A percentile compares a stretch with the other conserved stretches of the same genome.
Conservation (phyloP, 306 rosid species). For the Vigna radiata region DNA sequence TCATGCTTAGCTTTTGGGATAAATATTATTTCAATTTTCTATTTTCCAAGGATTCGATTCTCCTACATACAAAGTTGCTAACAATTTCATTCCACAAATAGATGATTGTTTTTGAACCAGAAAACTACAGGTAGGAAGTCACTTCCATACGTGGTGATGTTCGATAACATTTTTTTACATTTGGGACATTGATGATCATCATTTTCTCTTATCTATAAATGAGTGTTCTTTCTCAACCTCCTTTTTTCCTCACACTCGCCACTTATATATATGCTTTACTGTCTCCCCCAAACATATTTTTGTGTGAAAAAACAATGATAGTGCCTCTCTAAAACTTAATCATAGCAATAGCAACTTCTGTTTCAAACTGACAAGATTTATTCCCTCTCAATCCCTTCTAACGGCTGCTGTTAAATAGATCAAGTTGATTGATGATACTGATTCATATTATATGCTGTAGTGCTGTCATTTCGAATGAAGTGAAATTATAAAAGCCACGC, state of each 20-base stretch:
- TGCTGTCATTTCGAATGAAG: constrained; percentile 64
- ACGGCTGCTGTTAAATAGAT: constrained; percentile 49
- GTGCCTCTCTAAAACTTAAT: constrained; percentile 36
- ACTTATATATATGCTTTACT: constrained; percentile 51
- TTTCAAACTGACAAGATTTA: constrained; percentile 52
- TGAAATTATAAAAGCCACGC: constrained; percentile 17
- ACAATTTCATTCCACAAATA: neutral
- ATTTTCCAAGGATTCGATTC: constrained; percentile 39
- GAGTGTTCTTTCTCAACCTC: constrained; percentile 39
- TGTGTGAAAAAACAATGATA: constrained; percentile 39
- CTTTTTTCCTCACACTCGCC: constrained; percentile 34
- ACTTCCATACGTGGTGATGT: constrained; percentile 39
- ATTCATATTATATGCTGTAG: constrained; percentile 38
- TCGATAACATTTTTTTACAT: constrained; percentile 26
- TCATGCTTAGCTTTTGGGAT: constrained; percentile 11
- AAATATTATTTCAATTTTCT: constrained; percentile 22
- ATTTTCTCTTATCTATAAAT: constrained; percentile 27
- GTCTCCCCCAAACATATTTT: constrained; percentile 42
- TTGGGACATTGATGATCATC: constrained; percentile 26
- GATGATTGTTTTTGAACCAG: constrained; percentile 1
- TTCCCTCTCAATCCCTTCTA: constrained; percentile 29
- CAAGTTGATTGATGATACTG: constrained; percentile 46
- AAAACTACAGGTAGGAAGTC: constrained; percentile 33
- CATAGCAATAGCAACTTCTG: constrained; percentile 39
- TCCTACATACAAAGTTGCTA: neutral